Evolutionary conservation across 352 stramenopile species (phyloP).

Genomic region (Phytophthora pistaciae): DNA sequence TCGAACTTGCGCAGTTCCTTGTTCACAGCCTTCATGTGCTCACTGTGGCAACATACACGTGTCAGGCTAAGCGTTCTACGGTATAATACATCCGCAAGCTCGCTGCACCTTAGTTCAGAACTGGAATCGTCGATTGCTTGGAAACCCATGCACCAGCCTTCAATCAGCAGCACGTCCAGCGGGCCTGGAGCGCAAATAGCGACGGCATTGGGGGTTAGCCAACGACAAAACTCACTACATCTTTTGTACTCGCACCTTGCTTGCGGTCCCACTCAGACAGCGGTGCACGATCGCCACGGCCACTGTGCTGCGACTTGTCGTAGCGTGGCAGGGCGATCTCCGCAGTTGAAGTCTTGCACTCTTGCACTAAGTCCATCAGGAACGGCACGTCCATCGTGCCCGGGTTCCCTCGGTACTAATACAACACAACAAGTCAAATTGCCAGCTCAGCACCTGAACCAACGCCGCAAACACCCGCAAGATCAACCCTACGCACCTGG

Average conservation of each 20-base stretch:
- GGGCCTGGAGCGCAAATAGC: slow-evolving; percentile 44
- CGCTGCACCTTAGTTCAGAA: slow-evolving; percentile 42
- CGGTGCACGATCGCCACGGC: slow-evolving; percentile 77
- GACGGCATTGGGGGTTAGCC: slow-evolving; percentile 13
- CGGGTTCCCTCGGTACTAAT: slow-evolving; percentile 82
- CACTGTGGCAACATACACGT: slow-evolving; percentile 27
- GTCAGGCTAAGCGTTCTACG: neutral
- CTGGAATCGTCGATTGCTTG: slow-evolving; percentile 52
- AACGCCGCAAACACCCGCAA: neutral
- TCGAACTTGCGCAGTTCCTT: slow-evolving; percentile 67
- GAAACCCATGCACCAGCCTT: slow-evolving; percentile 91
- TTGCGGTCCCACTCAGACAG: slow-evolving; percentile 59
- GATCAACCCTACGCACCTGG: slow-evolving; percentile 48
- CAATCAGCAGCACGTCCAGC: slow-evolving; percentile 84
- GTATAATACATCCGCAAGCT: neutral
- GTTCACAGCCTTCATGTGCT: slow-evolving; percentile 76
- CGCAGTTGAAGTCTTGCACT: slow-evolving; percentile 57
- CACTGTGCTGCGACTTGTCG: slow-evolving; percentile 82
- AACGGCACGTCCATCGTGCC: slow-evolving; percentile 85
- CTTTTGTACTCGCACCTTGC: slow-evolving; percentile 45
- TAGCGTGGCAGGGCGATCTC: slow-evolving; percentile 75
- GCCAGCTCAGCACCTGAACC: neutral
- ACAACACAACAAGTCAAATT: neutral
- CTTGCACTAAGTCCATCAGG: slow-evolving; percentile 61
- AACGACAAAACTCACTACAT: neutral